Conservation (phyloP, 768 basidiomycete species). For the Antrodiella citrinella region DNA sequence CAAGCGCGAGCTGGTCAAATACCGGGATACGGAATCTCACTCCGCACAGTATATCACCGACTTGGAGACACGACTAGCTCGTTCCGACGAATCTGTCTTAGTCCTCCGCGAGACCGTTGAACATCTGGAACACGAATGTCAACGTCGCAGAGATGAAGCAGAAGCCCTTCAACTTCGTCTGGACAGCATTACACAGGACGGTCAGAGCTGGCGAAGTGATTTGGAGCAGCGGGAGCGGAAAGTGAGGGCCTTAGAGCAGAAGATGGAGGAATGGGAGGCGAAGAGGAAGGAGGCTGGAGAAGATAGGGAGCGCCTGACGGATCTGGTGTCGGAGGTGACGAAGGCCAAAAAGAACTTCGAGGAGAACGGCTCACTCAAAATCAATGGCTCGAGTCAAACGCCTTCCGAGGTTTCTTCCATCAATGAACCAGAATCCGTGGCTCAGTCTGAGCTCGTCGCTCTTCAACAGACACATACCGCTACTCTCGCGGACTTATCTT, state of each 20-base stretch:
- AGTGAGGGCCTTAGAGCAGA: slow-evolving; percentile 68
- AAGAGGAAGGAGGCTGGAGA: slow-evolving; percentile 62
- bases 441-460: slow-evolving; percentile 56
- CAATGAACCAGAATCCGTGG: slow-evolving; percentile 27
- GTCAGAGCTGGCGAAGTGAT: slow-evolving; percentile 76
- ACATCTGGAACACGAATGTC: slow-evolving; percentile 67
- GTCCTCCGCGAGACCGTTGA: slow-evolving; percentile 65
- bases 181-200: slow-evolving; percentile 60
- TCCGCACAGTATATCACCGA: slow-evolving; percentile 78
- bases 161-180: slow-evolving; percentile 63
- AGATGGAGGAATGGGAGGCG: slow-evolving; percentile 72
- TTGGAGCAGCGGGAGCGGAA: slow-evolving; percentile 76
- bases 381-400: slow-evolving; percentile 10
- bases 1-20: slow-evolving; percentile 70
- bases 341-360: slow-evolving; percentile 63
- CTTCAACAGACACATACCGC: slow-evolving; percentile 80
- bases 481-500: slow-evolving; percentile 71
- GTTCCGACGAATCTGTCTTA: slow-evolving; percentile 71
- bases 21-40: slow-evolving; percentile 67
- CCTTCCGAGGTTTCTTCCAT: slow-evolving; percentile 15
- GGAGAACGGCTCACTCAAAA: slow-evolving; percentile 26
- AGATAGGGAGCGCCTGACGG: slow-evolving; percentile 57
- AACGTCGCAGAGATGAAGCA: slow-evolving; percentile 65
- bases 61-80: slow-evolving; percentile 72
- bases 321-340: slow-evolving; percentile 62